Base-by-base conservation (phyloP, 768 basidiomycete genomes). In the Strobilomyces echinocephalus region DNA sequence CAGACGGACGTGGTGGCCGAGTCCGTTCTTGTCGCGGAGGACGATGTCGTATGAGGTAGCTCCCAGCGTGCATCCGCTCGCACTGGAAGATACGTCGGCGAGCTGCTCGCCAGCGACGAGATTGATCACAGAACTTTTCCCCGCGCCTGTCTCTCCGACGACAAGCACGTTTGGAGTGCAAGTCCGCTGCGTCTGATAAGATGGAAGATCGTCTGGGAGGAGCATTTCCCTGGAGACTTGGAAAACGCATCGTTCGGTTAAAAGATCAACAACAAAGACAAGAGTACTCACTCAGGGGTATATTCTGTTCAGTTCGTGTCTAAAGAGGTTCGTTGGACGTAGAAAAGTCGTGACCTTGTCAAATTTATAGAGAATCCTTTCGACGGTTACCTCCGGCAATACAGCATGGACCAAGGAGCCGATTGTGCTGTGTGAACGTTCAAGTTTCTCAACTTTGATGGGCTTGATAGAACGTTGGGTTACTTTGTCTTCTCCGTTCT, bases 91-190 rank as follows among this genome's bases (percentile, higher is more conserved):
- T 8, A 66, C 62, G 0, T 28, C 35, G 5, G 74, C 74, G 5
- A 61, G 43, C 0, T 59, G 14, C 5, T 56, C 36, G 11, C 66
- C 67, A 18, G 60, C 61, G 35, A 77, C 55, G 63, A 77, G 69
- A 55, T 76, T 77, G 50, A 76, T 56, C 30, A 75, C 63, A 2
- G 72, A 73, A 52, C 75, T 76, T 51, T 77, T 77, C 9, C 71
- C 65, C 5, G 40, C 54, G 1, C 65, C 65, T 26, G 65, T 65
- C 53, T 68, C 65, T 7, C 65, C 70, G 12, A 76, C 74, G 35
- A 62, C 66, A 15, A 66, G 74, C 8, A 55, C 63, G 10, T 77
- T 76, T 42, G 73, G 72, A 40, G 56, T 40, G 31, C 16, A 35
- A 12, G 16, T 14, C 20, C 51, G 60, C 24, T 54, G 65, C n/a